A percentile compares a stretch with the other conserved stretches of the same genome.
Evolutionary conservation across 1,284 basidiomycete species (phyloP).

Genomic region (Moesziomyces aphidis): DNA sequence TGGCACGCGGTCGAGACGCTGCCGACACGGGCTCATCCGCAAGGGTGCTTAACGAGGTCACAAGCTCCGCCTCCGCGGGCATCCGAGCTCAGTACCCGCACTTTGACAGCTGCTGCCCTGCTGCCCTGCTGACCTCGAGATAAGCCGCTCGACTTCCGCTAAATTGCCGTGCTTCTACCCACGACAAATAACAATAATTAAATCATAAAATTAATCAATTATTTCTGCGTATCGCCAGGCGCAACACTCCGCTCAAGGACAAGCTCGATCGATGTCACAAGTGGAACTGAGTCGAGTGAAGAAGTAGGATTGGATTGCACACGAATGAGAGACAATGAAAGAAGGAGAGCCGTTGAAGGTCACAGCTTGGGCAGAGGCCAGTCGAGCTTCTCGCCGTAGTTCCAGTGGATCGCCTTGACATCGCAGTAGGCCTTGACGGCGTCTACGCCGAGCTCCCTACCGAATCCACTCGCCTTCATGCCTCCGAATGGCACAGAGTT

Average conservation of each 20-base stretch:
- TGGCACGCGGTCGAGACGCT: background rate
- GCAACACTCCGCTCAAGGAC: too few relatives aligned
- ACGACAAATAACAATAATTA: background rate
- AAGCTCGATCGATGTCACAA: too few relatives aligned
- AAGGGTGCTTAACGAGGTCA: conserved; percentile 25
- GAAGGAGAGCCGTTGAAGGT: background rate
- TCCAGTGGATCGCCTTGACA: conserved; percentile 61
- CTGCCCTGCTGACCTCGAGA: background rate
- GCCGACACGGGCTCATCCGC: too few relatives aligned
- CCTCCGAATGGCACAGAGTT: conserved; percentile 53
- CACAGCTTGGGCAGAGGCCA: conserved; percentile 23
- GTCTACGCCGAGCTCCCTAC: conserved; percentile 58
- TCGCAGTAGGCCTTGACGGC: conserved; percentile 74
- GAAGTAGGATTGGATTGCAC: background rate
- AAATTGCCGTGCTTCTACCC: too few relatives aligned
- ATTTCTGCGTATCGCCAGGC: too few relatives aligned
- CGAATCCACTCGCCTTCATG: conserved; percentile 57
- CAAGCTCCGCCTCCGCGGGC: background rate
- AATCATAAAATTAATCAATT: background rate
- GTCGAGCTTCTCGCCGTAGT: conserved; percentile 22
- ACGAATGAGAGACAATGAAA: background rate
- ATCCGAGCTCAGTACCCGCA: background rate
- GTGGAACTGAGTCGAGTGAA: background rate
- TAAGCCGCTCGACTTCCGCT: background rate
- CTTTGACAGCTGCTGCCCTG: background rate